Base-by-base conservation (phyloP, 495 filamentous ascomycete genomes). In the Lophiostoma macrostomum region DNA sequence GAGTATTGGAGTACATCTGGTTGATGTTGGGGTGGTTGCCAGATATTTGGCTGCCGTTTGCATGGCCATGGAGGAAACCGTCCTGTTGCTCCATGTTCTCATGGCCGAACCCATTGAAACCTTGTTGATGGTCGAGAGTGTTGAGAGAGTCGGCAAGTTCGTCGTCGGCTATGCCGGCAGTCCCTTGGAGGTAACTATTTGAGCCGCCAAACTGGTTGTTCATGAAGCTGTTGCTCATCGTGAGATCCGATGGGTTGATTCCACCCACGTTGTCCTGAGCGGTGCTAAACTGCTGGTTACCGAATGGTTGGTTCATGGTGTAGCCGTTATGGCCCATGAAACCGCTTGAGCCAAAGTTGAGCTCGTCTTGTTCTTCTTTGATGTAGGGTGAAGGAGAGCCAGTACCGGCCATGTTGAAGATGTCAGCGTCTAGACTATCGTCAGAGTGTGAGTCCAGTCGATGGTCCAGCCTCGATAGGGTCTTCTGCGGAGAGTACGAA, bases 171-270 rank as follows among this genome's bases (percentile, higher is more conserved):
- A 86, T 80, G 35, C 76, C 70, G 4, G 80, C 75, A 27, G 73
- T 73, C 13, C 74, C 74, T 36, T 69, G 72, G 4, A 61, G 55
- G 46, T 67, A 72, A 48, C 40, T 63, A 35, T 59, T 65, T n/a
- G 56, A 51, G 34, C 58, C 47, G 11, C 46, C 55, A 31, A 56
- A 74, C 29, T 58, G 62, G 18, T 60, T 56, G 36, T 64, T 63
- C 42, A 62, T 57, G 58, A 63, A 60, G 50, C 60, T 63, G 24
- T 66, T 64, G 40, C 69, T 69, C 82, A 91, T 88, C 45, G 82
- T 81, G 51, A 98, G 75, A 38, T 93, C 88, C 37, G 86, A 91
- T 2, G 93, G 93, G 63, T 96, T 88, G 55, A 96, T 83, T 65
- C 80, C 82, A 38, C 71, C 71, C 24, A 74, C 79, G 55, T 75